A percentile compares a stretch with the other conserved stretches of the same genome.
Conservation (phyloP, 208 protist species). For the Leishmania major region DNA sequence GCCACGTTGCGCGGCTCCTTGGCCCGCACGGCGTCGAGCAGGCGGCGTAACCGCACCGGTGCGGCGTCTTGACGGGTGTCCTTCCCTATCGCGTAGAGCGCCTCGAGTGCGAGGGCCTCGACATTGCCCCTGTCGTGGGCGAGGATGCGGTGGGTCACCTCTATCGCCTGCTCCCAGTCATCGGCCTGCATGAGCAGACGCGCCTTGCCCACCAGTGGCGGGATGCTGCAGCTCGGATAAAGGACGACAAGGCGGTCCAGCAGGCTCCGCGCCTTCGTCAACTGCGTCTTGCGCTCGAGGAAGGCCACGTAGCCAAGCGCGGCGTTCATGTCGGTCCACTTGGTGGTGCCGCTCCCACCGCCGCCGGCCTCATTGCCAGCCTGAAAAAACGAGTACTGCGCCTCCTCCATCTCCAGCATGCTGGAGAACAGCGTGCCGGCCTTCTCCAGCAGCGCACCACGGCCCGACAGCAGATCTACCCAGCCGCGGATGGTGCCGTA, state of each 20-base stretch:
- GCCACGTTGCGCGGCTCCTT: constrained; percentile 84
- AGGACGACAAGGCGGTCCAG: constrained; percentile 82
- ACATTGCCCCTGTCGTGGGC: constrained; percentile 76
- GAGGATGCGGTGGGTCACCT: constrained; percentile 86
- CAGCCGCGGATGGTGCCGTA: constrained; percentile 74
- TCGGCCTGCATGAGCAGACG: constrained; percentile 88
- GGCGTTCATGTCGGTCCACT: constrained; percentile 76
- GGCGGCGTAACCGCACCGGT: constrained; percentile 50
- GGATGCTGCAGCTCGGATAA: constrained; percentile 64
- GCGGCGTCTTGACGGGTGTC: constrained; percentile 71
- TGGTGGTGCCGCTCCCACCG: background rate
- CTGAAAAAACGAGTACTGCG: constrained; percentile 24
- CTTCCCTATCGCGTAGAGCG: constrained; percentile 81
- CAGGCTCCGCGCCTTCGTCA: constrained; percentile 75
- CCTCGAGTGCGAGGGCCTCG: constrained; percentile 74
- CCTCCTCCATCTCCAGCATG: constrained; percentile 60
- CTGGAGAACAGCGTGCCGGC: constrained; percentile 71
- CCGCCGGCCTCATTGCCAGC: background rate
- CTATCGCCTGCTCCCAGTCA: constrained; percentile 93
- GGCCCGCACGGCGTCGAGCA: constrained; percentile 62
- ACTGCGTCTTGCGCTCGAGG: constrained; percentile 85
- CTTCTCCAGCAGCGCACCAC: constrained; percentile 85
- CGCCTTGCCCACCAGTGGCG: constrained; percentile 78
- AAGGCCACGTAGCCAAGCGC: constrained; percentile 84
- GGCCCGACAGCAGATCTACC: constrained; percentile 86